A percentile compares a stretch with the other conserved stretches of the same genome.
Conservation (phyloP, 495 filamentous ascomycete genomes). For the Podospora tetraspora region DNA sequence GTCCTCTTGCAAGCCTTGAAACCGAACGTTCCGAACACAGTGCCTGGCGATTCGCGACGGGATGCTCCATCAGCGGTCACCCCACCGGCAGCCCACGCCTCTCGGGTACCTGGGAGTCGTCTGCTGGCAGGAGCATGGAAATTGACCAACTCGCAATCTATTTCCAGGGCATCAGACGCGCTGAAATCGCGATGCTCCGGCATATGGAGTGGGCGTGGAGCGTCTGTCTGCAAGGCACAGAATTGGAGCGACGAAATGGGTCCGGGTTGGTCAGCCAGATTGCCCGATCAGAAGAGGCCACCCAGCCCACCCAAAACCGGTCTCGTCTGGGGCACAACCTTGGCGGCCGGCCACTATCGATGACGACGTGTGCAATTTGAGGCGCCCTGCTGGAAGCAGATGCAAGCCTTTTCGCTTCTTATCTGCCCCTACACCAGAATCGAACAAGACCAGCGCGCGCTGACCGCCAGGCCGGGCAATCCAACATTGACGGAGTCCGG, state of each 20-base stretch:
- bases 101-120: constrained; percentile 10
- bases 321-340: neutral
- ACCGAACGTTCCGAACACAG: constrained; percentile 21
- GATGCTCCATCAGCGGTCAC: neutral
- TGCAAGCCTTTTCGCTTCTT: neutral
- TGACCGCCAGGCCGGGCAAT: neutral
- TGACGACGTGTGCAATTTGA: constrained; percentile 25
- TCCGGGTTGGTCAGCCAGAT: neutral
- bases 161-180: constrained; percentile 21
- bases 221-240: constrained; percentile 14
- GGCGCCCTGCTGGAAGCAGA: constrained; percentile 12
- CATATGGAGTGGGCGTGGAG: constrained; percentile 4
- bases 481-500: neutral
- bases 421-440: neutral
- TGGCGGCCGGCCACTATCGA: constrained; percentile 10
- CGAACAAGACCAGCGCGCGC: neutral
- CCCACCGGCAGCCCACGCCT: constrained; percentile 4
- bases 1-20: constrained; percentile 8
- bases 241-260: neutral
- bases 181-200: constrained; percentile 8
- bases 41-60: neutral
- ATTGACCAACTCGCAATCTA: constrained; percentile 17
- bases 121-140: no score
- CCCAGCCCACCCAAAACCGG: neutral
- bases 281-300: no score